Evolutionary conservation across 202 grass and related monocot species (phyloP).

Genomic region (Panicum hallii): DNA sequence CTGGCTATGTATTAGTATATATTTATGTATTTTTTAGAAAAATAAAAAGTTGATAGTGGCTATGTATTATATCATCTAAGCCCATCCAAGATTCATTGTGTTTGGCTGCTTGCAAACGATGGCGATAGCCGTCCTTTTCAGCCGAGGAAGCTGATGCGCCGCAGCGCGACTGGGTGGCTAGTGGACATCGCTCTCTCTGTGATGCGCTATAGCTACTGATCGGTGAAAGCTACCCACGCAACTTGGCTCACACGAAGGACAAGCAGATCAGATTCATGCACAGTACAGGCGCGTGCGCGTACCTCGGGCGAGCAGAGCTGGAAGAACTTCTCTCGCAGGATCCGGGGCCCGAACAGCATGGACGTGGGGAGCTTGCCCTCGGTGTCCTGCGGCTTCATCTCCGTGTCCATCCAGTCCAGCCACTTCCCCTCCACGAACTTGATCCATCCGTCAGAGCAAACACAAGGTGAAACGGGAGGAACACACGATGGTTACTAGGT

Average conservation of each 20-base stretch:
- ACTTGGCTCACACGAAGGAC: background rate
- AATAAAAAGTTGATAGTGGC: too few relatives aligned
- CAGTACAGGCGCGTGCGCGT: background rate
- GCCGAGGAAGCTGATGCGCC: background rate
- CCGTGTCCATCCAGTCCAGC: conserved; percentile 69
- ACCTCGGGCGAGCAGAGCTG: conserved; percentile 77
- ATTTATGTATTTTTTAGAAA: too few relatives aligned
- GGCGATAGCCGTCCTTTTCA: background rate
- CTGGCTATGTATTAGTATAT: too few relatives aligned
- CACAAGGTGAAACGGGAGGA: background rate
- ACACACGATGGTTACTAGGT: too few relatives aligned
- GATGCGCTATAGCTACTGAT: background rate
- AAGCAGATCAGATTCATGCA: background rate
- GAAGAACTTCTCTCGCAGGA: conserved; percentile 37
- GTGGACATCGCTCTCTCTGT: background rate
- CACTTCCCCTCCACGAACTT: conserved; percentile 53
- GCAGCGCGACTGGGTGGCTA: background rate
- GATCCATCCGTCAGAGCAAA: background rate
- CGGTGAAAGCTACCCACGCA: background rate
- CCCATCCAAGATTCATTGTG: too few relatives aligned
- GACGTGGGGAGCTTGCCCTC: conserved; percentile 52
- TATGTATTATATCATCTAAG: too few relatives aligned
- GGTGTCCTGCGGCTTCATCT: conserved; percentile 51
- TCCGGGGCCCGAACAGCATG: conserved; percentile 53
- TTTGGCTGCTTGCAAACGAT: background rate